Evolutionary conservation across 228 moss, liverwort and hornwort genomes (phyloP).

Genomic region (Sphagnum fallax): DNA sequence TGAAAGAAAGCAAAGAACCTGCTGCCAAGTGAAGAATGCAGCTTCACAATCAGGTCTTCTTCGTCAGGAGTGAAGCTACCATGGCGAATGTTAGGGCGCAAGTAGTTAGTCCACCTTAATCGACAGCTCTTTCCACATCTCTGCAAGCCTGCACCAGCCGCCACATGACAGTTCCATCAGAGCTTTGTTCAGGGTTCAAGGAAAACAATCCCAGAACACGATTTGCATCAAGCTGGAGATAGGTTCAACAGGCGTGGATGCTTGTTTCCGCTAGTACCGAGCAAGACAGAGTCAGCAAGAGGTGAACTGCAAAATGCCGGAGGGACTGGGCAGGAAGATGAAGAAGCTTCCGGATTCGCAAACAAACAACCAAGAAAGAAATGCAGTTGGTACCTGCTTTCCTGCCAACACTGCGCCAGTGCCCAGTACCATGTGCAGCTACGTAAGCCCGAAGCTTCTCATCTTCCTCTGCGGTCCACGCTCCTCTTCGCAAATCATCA

Average conservation of each 20-base stretch:
- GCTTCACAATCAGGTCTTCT: conserved; percentile 5
- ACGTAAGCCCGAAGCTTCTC: conserved; percentile 48
- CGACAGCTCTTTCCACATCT: conserved; percentile 8
- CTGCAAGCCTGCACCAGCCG: conserved; percentile 1
- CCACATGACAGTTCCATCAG: too few relatives aligned
- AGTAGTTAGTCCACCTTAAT: conserved; percentile 9
- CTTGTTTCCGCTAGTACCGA: too few relatives aligned
- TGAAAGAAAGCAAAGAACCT: background rate
- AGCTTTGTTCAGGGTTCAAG: too few relatives aligned
- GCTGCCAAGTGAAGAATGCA: conserved; percentile 7
- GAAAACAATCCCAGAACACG: too few relatives aligned
- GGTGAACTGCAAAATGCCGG: too few relatives aligned
- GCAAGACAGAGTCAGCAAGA: too few relatives aligned
- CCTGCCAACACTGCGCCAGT: conserved; percentile 56
- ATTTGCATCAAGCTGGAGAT: too few relatives aligned
- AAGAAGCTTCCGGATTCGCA: too few relatives aligned
- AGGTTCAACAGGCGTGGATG: too few relatives aligned
- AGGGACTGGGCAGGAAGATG: too few relatives aligned
- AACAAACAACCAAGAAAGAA: too few relatives aligned
- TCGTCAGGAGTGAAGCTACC: conserved; percentile 6
- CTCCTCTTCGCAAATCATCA: conserved; percentile 50
- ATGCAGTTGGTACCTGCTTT: conserved; percentile 8
- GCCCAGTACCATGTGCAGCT: conserved; percentile 46
- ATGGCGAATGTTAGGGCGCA: conserved; percentile 5
- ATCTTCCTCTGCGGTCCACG: conserved; percentile 60